Base-by-base conservation (phyloP, 2,329 filamentous ascomycete species). In the Hymenoscyphus albidus region DNA sequence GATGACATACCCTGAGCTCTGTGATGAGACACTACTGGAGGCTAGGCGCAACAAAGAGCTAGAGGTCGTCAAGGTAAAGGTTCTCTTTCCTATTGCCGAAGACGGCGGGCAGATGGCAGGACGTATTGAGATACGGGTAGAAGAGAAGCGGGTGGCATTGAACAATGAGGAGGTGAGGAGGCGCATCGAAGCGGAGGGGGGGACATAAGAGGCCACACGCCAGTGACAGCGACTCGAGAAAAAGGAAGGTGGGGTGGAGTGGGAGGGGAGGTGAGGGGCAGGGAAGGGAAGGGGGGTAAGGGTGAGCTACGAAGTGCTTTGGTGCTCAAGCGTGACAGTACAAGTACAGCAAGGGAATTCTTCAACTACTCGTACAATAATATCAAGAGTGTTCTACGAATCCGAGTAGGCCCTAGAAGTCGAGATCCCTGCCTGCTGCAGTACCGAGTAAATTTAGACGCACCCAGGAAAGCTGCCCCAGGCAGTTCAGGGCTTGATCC, bases 171-270 rank as follows among this genome's bases (percentile, higher is more conserved):
- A 69, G 59, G 65, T 71, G 44, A 70, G 65, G 67, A 70, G 62
- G 72, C 71, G 73, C 73, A 75, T 75, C 71, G 70, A 66, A 66
- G 67, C 48, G 59, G 58, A 64, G 57, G 51, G 66, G 63, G 18
- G 32, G 55, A 14, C 14, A 16, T 12, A 13, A n/a, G 3, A 56
- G 27, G 27, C 22, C 54, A 57, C 55, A 57, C 31, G 55, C 55
- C 27, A 16, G 31, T 27, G 27, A 27, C 27, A 27, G 18, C 14
- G 55, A 56, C 42, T 51, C 64, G 61, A 42, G 44, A 22, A 58
- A 56, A 60, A 16, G 44, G 58, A 59, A 64, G 57, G 63, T 59
- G 61, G 63, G 63, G 59, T n/a, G 22, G 12, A 27, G 4, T 14
- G 18, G 51, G 14, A 44, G 58, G 58, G 39, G 12, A n/a, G 27